Conservation (phyloP, 306 rosid species). For the Sechiopsis laciniata region DNA sequence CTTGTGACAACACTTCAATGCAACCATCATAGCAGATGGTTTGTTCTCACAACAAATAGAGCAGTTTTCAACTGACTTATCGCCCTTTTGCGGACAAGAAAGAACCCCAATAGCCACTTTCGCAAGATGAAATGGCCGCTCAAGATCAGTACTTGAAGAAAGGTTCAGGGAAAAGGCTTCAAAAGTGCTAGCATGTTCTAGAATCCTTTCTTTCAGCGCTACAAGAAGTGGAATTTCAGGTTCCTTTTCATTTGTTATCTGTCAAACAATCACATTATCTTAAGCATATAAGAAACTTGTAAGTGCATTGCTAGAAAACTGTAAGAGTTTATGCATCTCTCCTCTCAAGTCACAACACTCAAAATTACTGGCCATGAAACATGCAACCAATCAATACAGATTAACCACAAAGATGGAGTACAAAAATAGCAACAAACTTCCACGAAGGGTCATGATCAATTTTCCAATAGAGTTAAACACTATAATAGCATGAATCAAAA, state of each 20-base stretch:
- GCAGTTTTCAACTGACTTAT: conserved; percentile 57
- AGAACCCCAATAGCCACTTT: conserved; percentile 81
- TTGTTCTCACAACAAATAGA: conserved; percentile 88
- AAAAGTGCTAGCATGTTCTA: conserved; percentile 56
- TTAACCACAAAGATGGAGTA: not conserved
- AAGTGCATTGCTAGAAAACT: not conserved
- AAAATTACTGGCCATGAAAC: not conserved
- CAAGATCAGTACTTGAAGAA: conserved; percentile 54
- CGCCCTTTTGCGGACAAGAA: conserved; percentile 48
- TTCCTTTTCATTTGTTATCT: conserved; percentile 53
- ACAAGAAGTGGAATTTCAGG: conserved; percentile 59
- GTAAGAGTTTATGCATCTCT: not conserved
- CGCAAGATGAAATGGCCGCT: conserved; percentile 67
- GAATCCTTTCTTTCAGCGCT: conserved; percentile 76
- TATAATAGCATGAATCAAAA: conserved; percentile 13
- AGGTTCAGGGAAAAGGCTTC: conserved; percentile 64
- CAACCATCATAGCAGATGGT: conserved; percentile 57
- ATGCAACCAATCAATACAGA: not conserved
- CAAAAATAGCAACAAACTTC: not conserved
- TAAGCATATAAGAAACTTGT: conserved; percentile 20
- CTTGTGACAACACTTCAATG: conserved; percentile 85
- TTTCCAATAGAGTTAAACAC: not conserved
- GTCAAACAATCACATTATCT: conserved; percentile 33
- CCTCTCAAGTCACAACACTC: not conserved
- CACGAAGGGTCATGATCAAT: not conserved